These are phyloP conservation scores for Magnaporthiopsis rhizophila DNA, from an alignment of 2,329 filamentous ascomycete genomes.

Conservation along the genomic window DNA sequence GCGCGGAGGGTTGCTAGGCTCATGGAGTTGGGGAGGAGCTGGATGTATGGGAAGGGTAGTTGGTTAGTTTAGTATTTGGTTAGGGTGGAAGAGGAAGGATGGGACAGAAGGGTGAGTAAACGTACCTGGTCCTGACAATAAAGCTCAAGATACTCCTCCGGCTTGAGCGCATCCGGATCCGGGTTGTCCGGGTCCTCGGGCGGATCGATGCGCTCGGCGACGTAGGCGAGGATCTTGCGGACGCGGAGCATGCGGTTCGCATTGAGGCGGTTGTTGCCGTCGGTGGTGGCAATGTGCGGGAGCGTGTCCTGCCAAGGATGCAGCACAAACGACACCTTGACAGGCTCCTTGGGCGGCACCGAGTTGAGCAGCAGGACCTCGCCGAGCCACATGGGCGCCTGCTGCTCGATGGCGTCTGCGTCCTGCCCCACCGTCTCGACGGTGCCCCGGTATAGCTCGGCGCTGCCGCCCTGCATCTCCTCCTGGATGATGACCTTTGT, in stretches of 20 bases:
- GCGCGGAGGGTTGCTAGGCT: conserved; percentile 88
- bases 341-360: conserved; percentile 78
- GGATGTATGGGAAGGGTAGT: neutral
- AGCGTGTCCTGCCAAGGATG: conserved; percentile 71
- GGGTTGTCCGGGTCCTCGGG: conserved; percentile 16
- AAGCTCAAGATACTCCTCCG: conserved; percentile 90
- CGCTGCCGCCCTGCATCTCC: conserved; percentile 59
- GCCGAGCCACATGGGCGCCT: conserved; percentile 84
- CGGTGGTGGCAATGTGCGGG: conserved; percentile 64
- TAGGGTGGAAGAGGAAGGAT: neutral
- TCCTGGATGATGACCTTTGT: conserved; percentile 64
- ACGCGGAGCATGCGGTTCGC: conserved; percentile 95
- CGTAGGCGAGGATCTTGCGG: conserved; percentile 87
- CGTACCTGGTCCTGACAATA: conserved; percentile 88
- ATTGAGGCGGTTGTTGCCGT: conserved; percentile 85
- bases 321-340: conserved; percentile 92
- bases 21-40: conserved; percentile 72
- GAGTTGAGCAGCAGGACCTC: conserved; percentile 80
- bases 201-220: conserved; percentile 83
- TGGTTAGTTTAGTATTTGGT: neutral
- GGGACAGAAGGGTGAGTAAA: conserved; percentile 12
- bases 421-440: conserved; percentile 71
- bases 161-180: conserved; percentile 51
- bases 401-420: conserved; percentile 75
- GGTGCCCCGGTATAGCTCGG: conserved; percentile 86